Conservation (phyloP, 192 early-diverging fungal genomes). For the Phycomyces blakesleeanus region DNA sequence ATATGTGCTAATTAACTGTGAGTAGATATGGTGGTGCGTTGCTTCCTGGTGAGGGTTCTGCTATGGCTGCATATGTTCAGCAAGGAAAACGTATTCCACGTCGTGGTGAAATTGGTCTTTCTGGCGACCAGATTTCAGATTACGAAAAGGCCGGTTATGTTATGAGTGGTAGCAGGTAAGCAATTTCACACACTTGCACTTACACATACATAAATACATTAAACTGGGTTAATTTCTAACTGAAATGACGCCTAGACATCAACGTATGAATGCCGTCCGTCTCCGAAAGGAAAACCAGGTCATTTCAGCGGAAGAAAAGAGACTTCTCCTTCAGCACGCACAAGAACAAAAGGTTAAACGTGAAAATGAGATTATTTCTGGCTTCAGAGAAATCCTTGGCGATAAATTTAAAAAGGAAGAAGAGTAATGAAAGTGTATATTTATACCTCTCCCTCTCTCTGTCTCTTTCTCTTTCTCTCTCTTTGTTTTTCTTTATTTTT, state of each 20-base stretch:
- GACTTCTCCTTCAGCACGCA: constrained; percentile 77
- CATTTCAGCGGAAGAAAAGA: constrained; percentile 92
- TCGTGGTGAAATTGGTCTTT: constrained; percentile 94
- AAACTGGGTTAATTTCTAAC: not conserved
- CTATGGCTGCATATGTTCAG: constrained; percentile 86
- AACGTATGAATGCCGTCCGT: constrained; percentile 93
- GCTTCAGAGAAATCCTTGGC: constrained; percentile 83
- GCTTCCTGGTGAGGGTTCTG: constrained; percentile 86
- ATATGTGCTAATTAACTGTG: constrained; percentile 5
- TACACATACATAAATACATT: not conserved
- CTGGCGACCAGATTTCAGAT: constrained; percentile 76
- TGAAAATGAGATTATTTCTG: constrained; percentile 88
- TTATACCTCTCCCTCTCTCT: not conserved
- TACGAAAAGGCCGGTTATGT: constrained; percentile 90
- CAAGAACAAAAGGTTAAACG: constrained; percentile 88
- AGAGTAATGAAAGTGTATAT: not conserved
- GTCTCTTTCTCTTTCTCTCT: no score
- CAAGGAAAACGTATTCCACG: constrained; percentile 93
- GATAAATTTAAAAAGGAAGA: constrained; percentile 43
- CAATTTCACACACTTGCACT: no score
- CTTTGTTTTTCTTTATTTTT: no score
- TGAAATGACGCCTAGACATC: no score
- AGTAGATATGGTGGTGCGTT: constrained; percentile 74
- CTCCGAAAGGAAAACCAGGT: constrained; percentile 96
- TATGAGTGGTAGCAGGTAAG: constrained; percentile 88